phyloP scores from a whole-genome alignment of 352 stramenopile species.

The Phytopythium helicoides region DNA sequence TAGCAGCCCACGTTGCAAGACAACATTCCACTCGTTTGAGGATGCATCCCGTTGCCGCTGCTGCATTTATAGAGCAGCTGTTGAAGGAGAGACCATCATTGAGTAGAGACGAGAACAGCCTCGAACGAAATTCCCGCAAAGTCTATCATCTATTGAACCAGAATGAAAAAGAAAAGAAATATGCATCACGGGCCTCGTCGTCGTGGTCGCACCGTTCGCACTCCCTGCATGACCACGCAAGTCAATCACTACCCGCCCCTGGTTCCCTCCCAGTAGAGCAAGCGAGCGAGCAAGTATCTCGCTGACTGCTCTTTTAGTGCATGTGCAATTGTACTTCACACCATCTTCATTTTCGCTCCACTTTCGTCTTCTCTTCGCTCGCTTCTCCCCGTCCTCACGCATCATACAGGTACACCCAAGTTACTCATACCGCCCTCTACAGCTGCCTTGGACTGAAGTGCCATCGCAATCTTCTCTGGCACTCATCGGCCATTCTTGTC shows the following conservation, averaged over 20 bases:
- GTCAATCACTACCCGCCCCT: too few relatives aligned
- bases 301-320: neutral
- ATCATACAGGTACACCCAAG: conserved; percentile 8
- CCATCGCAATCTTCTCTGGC: too few relatives aligned
- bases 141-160: conserved; percentile 9
- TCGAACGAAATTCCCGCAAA: neutral
- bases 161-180: conserved; percentile 1
- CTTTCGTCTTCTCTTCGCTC: conserved; percentile 3
- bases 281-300: too few relatives aligned
- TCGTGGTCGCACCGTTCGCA: too few relatives aligned
- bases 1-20: too few relatives aligned
- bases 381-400: conserved; percentile 1
- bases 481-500: conserved; percentile 68
- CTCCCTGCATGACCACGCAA: too few relatives aligned
- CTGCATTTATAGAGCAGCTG: too few relatives aligned
- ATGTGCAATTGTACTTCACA: conserved; percentile 6
- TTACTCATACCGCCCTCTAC: conserved; percentile 1
- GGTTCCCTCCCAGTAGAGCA: too few relatives aligned
- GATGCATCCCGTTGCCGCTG: too few relatives aligned
- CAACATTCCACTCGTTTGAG: too few relatives aligned
- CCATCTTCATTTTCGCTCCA: conserved; percentile 9
- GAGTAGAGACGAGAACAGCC: too few relatives aligned
- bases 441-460: neutral
- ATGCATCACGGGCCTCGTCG: conserved; percentile 1
- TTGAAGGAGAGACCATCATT: too few relatives aligned